Percentiles rank a stretch among this genome's conserved stretches.
These are phyloP conservation scores for Orbilia brochopaga DNA, from an alignment of 2,329 filamentous ascomycete species.

Conservation along the genomic window DNA sequence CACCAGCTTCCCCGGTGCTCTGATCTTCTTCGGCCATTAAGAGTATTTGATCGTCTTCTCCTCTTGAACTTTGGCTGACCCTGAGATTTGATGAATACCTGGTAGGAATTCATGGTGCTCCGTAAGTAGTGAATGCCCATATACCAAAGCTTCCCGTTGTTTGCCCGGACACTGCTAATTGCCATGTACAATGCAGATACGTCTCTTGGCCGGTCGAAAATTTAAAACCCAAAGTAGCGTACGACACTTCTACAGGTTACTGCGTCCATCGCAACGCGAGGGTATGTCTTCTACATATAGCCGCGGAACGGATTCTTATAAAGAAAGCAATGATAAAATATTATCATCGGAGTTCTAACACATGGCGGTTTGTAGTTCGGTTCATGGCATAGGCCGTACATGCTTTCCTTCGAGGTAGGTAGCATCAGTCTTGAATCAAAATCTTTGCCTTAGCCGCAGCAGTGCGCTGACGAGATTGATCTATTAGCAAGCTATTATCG, in stretches of 20 bases:
- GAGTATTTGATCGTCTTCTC: no score
- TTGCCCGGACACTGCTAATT: neutral
- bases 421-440: neutral
- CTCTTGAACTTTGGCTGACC: neutral
- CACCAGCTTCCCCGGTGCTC: neutral
- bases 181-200: conserved; percentile 10
- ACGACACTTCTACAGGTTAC: conserved; percentile 18
- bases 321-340: no score
- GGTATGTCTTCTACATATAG: conserved; percentile 5
- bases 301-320: no score
- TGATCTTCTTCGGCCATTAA: neutral
- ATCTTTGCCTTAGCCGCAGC: neutral
- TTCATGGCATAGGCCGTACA: conserved; percentile 56
- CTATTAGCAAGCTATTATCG: conserved; percentile 49
- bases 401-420: conserved; percentile 54
- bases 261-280: conserved; percentile 32
- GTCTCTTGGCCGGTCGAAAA: conserved; percentile 18
- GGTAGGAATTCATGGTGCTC: conserved; percentile 41
- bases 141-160: neutral
- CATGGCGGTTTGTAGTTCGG: conserved; percentile 45
- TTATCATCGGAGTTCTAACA: neutral
- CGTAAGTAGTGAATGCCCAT: conserved; percentile 17
- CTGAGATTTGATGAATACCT: neutral
- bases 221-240: neutral
- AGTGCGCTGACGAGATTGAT: neutral